Evolutionary conservation across 257 asterid genomes (phyloP), one percentile per base, ranked within the genome.

Genomic region (Solanum paucissectum): DNA sequence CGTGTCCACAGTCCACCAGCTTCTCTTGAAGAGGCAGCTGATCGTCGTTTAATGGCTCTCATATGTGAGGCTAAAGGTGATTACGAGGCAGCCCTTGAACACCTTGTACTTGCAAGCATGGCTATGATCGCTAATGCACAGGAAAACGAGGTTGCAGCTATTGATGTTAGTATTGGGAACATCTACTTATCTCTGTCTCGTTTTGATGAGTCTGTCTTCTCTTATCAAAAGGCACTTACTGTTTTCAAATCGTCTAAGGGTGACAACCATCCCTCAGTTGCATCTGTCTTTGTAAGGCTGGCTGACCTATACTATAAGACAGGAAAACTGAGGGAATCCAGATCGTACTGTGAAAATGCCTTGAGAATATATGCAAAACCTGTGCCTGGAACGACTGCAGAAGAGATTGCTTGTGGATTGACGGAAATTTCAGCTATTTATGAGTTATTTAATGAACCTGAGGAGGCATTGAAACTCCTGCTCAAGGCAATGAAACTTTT

Each of bases 1-100:
- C 94, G 98, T 10, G 96, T 95, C 83, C 99, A 97, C 90, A 96
- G 99, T 87, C 98, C 99, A 40, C 99, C 99, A 8, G 99, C 99
- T 25, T 96, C 99, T 88, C 99, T 97, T 14, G 99, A 97, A 91
- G 99, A 97, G 92, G 99, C 98, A 86, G 98, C 99, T 71, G 99
- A 97, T 88, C 98, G 99, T 66, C 93, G 99, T 75, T 90, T 97
- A 89, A 96, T 97, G 99, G 99, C 99, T 84, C 98, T 97, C 84
- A 95, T 97, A 88, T 96, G 95, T 40, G 99, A 97, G 89, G 99
- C 99, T 66, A 96, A 96, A 90, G 98, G 98, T 66, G 99, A 94
- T 86, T 95, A 93, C 14, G 99, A 97, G 91, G 91, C 97, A 29
- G 98, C 99, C 86, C 95, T 97, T 83, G 99, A 97, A 88, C 99